A percentile compares a stretch with the other conserved stretches of the same genome.
Evolutionary conservation across 2,329 filamentous ascomycete species (phyloP).

Genomic region (Colletotrichum siamense): DNA sequence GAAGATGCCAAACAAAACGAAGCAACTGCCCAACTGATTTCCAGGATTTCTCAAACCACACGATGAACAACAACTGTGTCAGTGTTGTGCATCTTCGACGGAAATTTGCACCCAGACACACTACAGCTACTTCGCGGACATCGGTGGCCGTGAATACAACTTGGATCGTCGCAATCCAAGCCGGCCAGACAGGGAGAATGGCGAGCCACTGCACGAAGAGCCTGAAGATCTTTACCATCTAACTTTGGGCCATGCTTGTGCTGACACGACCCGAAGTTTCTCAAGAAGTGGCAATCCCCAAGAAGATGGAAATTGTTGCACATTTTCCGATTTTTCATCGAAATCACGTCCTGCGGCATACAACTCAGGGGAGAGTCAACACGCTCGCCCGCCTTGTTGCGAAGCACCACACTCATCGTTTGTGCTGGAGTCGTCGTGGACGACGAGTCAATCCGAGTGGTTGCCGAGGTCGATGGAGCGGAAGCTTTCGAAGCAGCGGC

Average conservation of each 20-base stretch:
- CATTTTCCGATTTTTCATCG: constrained; percentile 32
- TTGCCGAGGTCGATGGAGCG: not conserved
- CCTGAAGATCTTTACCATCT: constrained; percentile 24
- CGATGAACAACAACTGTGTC: not conserved
- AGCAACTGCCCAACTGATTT: not conserved
- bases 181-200: constrained; percentile 30
- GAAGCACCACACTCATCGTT: not conserved
- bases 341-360: constrained; percentile 23
- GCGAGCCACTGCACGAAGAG: constrained; percentile 35
- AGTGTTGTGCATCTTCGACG: not conserved
- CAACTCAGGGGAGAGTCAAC: constrained; percentile 30
- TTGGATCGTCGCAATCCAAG: constrained; percentile 28
- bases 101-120: not conserved
- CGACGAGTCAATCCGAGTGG: not conserved
- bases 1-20: not conserved
- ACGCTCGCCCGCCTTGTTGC: constrained; percentile 30
- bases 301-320: constrained; percentile 39
- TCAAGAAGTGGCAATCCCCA: constrained; percentile 23
- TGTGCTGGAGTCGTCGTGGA: not conserved
- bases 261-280: constrained; percentile 23
- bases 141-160: constrained; percentile 27
- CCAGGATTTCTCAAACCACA: not conserved
- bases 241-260: constrained; percentile 31
- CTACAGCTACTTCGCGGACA: constrained; percentile 23
- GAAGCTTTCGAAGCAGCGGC: constrained; percentile 15